Conservation (phyloP, 305 asterid species). For the Rubia tinctorum region DNA sequence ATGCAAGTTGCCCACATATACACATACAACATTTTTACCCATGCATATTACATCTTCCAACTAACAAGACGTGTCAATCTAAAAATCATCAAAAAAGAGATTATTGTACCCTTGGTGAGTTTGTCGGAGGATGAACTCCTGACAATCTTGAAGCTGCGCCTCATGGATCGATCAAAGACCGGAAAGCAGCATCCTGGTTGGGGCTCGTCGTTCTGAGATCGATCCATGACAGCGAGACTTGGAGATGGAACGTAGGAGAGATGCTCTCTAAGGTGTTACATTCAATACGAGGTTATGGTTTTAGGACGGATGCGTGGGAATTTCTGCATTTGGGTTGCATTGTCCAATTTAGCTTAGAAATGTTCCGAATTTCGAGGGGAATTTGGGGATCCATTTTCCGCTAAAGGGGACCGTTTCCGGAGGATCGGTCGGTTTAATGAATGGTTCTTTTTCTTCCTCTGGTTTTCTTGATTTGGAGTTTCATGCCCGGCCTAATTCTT, state of each 20-base stretch:
- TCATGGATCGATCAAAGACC: constrained; percentile 29
- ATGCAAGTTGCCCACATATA: too few relatives aligned
- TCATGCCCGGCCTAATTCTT: background rate
- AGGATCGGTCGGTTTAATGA: background rate
- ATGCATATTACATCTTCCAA: too few relatives aligned
- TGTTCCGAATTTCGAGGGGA: background rate
- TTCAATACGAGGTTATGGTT: background rate
- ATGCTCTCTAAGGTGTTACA: background rate
- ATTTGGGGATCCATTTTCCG: constrained; percentile 1
- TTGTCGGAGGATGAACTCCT: constrained; percentile 20
- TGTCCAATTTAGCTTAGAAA: background rate
- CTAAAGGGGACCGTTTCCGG: background rate
- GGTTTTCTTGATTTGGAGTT: background rate
- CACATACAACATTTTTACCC: too few relatives aligned
- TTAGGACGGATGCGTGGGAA: background rate
- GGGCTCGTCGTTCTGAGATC: constrained; percentile 13
- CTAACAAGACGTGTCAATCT: too few relatives aligned
- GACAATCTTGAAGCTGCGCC: constrained; percentile 28
- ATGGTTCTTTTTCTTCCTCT: background rate
- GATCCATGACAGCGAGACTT: constrained; percentile 23
- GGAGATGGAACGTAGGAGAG: background rate
- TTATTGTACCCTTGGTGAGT: background rate
- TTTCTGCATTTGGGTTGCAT: background rate
- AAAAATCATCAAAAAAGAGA: too few relatives aligned
- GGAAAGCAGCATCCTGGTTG: constrained; percentile 28